Conservation (phyloP, 108 stramenopile species). For the Seminavis robusta region DNA sequence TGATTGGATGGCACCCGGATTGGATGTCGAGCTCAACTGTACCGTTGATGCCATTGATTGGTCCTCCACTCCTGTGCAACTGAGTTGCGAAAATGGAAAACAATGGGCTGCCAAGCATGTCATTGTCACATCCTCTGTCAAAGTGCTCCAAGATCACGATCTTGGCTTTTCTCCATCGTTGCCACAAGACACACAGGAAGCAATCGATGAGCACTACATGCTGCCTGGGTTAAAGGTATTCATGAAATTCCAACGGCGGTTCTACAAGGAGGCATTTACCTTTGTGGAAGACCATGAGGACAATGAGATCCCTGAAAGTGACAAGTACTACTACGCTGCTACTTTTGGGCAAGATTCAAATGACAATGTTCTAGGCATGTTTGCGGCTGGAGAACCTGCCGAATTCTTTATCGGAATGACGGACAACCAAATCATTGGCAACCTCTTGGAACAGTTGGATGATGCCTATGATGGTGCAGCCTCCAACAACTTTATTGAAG, state of each 20-base stretch:
- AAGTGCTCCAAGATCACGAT: slow-evolving; percentile 13
- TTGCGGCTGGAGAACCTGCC: neutral
- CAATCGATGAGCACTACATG: slow-evolving; percentile 3
- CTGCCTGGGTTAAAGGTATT: slow-evolving; percentile 11
- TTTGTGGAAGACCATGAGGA: neutral
- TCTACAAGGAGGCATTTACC: slow-evolving; percentile 8
- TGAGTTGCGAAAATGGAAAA: neutral
- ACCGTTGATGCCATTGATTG: neutral
- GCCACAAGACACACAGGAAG: neutral
- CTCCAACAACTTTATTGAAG: slow-evolving; percentile 3
- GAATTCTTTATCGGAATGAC: neutral
- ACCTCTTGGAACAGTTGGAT: slow-evolving; percentile 14
- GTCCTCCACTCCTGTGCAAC: too few relatives aligned
- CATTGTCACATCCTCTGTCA: slow-evolving; percentile 13
- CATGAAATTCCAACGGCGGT: slow-evolving; percentile 23
- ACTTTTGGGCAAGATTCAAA: neutral
- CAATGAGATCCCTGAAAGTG: neutral
- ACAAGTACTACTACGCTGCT: slow-evolving; percentile 8
- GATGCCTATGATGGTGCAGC: slow-evolving; percentile 12
- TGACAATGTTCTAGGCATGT: slow-evolving; percentile 6
- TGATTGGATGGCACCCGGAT: too few relatives aligned
- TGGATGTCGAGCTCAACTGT: neutral
- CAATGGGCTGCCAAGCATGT: slow-evolving; percentile 5
- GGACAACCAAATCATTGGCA: slow-evolving; percentile 11
- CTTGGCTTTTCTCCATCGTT: slow-evolving; percentile 15